Evolutionary conservation across 2,329 filamentous ascomycete species (phyloP).

Genomic region (Curvularia eragrostidis): DNA sequence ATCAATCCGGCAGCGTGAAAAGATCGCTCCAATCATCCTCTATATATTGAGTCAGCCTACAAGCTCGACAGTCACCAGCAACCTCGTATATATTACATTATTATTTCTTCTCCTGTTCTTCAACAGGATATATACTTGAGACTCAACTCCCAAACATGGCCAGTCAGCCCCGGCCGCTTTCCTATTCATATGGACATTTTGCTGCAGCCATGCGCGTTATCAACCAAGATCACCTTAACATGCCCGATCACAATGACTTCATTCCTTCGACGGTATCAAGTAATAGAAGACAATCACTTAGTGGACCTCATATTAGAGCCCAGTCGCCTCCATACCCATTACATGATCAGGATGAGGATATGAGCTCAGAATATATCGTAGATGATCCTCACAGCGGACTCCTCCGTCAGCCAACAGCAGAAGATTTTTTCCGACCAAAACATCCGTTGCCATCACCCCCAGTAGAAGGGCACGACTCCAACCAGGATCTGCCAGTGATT

Average conservation of each 20-base stretch:
- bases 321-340: slow-evolving; percentile 8
- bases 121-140: neutral
- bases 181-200: neutral
- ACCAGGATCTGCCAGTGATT: slow-evolving; percentile 14
- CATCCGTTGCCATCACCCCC: slow-evolving; percentile 6
- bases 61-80: neutral
- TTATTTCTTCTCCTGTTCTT: neutral
- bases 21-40: neutral
- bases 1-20: neutral
- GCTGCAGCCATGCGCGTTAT: neutral
- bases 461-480: slow-evolving; percentile 2
- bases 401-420: slow-evolving; percentile 10
- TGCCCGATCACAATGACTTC: slow-evolving; percentile 10
- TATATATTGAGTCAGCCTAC: neutral
- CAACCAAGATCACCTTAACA: neutral
- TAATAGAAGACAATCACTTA: neutral
- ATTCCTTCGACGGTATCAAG: neutral
- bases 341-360: neutral
- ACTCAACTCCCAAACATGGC: neutral
- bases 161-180: neutral
- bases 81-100: neutral
- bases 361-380: neutral
- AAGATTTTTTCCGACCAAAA: slow-evolving; percentile 8
- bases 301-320: neutral
- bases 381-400: neutral